Base-by-base conservation (phyloP, 495 filamentous ascomycete species). In the Penicillium pancosmium region DNA sequence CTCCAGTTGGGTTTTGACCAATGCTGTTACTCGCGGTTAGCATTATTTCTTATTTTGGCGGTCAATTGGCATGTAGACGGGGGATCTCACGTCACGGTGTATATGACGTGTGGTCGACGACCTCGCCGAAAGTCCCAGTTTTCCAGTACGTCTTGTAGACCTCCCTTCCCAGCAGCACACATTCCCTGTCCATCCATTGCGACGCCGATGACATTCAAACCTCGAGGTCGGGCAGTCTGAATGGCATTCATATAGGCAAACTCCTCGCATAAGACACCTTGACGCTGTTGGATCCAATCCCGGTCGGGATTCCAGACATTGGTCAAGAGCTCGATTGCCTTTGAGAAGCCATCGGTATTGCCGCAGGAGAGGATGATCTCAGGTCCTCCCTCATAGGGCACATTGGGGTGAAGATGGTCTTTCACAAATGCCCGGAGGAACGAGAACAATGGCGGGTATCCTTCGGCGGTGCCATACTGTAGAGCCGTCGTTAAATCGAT, bases 1-100 rank as follows among this genome's bases (percentile, higher is more conserved):
- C 85, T 40, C 90, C 87, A 0, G 93, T 96, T 2, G 93, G 93
- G 67, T 98, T 98, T 64, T 96, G 92, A 13, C 93, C 93, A 68
- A 93, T 89, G 12, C 89, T 93, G 63, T 46, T 9, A 21, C 11
- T 9, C n/a, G 19, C 18, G 41, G 18, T 55, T 13, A 58, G 43
- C 36, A 50, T 23, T 51, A 8, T 10, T 31, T 52, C 8, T 13
- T 50, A 10, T 2, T 11, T 51, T 13, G 18, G 7, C 21, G 13
- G 33, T 33, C 34, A 2, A 18, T 27, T 23, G 11, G n/a, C 2
- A 12, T 50, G 18, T 10, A 36, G 35, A 38, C 52, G 18, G 12
- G n/a, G 18, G 49, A 51, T 83, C 90, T 80, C 74, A 93, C 85
- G 92, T 90, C 48, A 98, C 88, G 15, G 91, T 96, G 62, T 97